Conservation (phyloP, 768 basidiomycete species). For the Suillus occidentalis region DNA sequence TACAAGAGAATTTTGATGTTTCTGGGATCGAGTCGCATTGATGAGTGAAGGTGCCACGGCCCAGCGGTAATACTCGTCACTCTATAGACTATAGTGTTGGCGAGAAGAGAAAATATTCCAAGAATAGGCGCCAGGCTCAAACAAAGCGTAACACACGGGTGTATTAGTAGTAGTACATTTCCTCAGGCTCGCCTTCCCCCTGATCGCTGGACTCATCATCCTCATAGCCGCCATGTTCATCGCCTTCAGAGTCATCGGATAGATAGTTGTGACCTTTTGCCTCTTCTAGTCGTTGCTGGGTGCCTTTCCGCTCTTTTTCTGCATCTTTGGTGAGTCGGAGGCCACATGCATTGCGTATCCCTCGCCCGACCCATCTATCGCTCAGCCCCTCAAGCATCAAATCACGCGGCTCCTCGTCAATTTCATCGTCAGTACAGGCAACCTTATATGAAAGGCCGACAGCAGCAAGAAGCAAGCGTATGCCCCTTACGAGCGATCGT, state of each 20-base stretch:
- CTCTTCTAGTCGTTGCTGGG: constrained; percentile 3
- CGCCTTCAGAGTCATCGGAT: neutral
- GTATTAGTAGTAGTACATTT: too few species aligned
- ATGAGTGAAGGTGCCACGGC: too few species aligned
- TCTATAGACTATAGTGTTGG: too few species aligned
- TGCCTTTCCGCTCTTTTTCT: constrained; percentile 1
- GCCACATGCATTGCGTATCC: constrained; percentile 16
- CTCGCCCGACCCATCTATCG: constrained; percentile 15
- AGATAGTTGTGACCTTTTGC: neutral
- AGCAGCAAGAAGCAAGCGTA: constrained; percentile 14
- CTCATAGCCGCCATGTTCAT: neutral
- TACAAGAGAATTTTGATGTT: neutral
- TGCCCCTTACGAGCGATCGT: constrained; percentile 2
- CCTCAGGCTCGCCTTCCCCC: neutral
- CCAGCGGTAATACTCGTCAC: too few species aligned
- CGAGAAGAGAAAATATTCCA: too few species aligned
- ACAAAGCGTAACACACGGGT: too few species aligned
- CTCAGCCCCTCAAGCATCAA: constrained; percentile 14
- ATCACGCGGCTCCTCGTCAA: neutral
- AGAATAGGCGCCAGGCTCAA: too few species aligned
- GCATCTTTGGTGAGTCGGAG: constrained; percentile 10
- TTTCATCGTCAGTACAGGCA: constrained; percentile 15
- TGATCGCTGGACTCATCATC: neutral
- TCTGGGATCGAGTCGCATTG: neutral
- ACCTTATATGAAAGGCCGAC: constrained; percentile 12